A percentile compares a stretch with the other conserved stretches of the same genome.
Conservation (phyloP, 306 rosid genomes). For the Myrica gale region DNA sequence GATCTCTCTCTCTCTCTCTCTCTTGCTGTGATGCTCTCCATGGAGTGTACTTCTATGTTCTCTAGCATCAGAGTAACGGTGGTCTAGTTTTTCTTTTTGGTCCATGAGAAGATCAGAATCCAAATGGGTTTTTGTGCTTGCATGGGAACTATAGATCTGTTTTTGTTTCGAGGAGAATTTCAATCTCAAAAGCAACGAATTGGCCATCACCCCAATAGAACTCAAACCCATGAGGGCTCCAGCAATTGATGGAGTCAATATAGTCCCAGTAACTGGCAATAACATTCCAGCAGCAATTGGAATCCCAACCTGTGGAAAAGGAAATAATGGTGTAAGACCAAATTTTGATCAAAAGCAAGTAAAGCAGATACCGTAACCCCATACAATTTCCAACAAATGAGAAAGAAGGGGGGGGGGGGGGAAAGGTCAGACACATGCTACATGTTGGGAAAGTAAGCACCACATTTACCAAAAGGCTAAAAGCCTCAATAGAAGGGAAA, state of each 20-base stretch:
- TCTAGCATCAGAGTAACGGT: constrained; percentile 31
- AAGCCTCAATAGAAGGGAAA: not conserved
- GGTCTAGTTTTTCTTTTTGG: constrained; percentile 32
- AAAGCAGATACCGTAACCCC: not conserved
- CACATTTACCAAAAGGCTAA: not conserved
- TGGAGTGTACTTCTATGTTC: constrained; percentile 2
- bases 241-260: constrained; percentile 92
- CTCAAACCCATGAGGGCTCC: constrained; percentile 96
- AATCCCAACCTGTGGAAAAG: constrained; percentile 73
- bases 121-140: constrained; percentile 23
- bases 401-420: not conserved
- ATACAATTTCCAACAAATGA: not conserved
- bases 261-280: constrained; percentile 78
- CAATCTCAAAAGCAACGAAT: constrained; percentile 75
- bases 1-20: not conserved
- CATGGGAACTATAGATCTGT: constrained; percentile 34
- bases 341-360: not conserved
- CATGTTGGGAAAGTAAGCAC: not conserved
- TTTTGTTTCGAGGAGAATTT: constrained; percentile 61
- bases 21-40: constrained; percentile 3
- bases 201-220: constrained; percentile 84
- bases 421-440: not conserved
- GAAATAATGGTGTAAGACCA: constrained; percentile 19
- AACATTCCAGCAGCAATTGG: constrained; percentile 93
- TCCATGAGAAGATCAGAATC: constrained; percentile 32